Base-by-base conservation (phyloP, 1,284 basidiomycete genomes). In the Cryptococcus sp. region DNA sequence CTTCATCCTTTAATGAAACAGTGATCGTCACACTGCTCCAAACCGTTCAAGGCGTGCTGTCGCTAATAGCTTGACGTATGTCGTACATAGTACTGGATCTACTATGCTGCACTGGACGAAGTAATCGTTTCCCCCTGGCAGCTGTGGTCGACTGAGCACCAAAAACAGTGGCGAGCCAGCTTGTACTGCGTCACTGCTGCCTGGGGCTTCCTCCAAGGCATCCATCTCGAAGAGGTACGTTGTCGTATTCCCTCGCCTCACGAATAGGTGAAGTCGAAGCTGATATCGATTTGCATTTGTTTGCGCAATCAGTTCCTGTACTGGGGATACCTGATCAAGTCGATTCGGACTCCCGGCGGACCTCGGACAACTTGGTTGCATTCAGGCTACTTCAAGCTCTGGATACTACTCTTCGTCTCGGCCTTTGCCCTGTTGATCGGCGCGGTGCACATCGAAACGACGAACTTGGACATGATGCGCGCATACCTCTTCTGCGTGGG, bases 401-500 rank as follows among this genome's bases (percentile, higher is more conserved):
- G 66, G 66, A 43, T 67, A 22, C 59, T 19, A 7, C 57, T 60
- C 17, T 50, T 50, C 13, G 5, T 63, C 22, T 49, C 58, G 17
- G 50, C 53, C 13, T 56, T 66, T 25, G 65, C 55, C 1, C 48
- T 68, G 8, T 47, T 70, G 16, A 30, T 61, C 35, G 66, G 58
- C 1, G 47, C 65, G 4, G 55, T 63, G 39, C 50, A 57, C 39
- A 70, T 70, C 52, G 68, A 70, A 47, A 63, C 58, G 17, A 47
- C 43, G 20, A 60, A 70, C 53, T 35, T 70, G 41, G 65, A 68
- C 45, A 55, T 60, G 39, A 66, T 68, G 65, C 52, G 60, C 50
- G 55, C 62, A 3, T 69, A 76, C 54, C 54, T 76, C 25, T 72
- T 72, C 56, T 50, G 68, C 23, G 62, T 68, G 8, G 71, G 72